phyloP scores from a whole-genome alignment of 345 rosid species.

The Brassica napus region DNA sequence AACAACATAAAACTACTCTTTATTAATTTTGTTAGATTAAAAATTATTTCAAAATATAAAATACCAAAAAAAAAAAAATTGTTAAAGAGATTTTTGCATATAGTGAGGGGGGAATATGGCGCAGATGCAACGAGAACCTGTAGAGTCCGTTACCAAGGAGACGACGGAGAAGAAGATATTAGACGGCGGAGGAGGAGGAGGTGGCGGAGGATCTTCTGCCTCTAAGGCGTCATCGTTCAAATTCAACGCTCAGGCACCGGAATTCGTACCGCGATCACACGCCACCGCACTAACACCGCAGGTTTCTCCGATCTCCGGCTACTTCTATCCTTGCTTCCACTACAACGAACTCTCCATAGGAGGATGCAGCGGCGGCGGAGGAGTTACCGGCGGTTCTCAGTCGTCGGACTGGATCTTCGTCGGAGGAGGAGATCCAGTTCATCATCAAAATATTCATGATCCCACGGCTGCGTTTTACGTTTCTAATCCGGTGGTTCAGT shows the following conservation, averaged over 20 bases:
- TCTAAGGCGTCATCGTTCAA: constrained; percentile 51
- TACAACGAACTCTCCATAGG: constrained; percentile 45
- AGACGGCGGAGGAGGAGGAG: constrained; percentile 26
- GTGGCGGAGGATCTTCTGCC: constrained; percentile 30
- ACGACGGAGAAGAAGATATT: constrained; percentile 24
- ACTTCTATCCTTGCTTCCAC: constrained; percentile 66
- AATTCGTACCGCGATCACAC: constrained; percentile 76
- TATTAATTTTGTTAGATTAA: constrained; percentile 19
- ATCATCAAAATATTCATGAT: constrained; percentile 32
- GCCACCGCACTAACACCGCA: constrained; percentile 43
- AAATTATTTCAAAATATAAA: background rate
- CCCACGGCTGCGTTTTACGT: constrained; percentile 45
- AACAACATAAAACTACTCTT: constrained; percentile 22
- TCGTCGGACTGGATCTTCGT: constrained; percentile 78
- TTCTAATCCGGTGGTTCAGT: constrained; percentile 49
- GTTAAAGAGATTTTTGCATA: constrained; percentile 15
- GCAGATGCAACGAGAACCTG: constrained; percentile 47
- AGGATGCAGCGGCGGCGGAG: constrained; percentile 25
- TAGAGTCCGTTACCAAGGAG: constrained; percentile 39
- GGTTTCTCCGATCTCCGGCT: constrained; percentile 52
- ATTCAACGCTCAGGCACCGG: constrained; percentile 92
- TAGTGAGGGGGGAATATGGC: constrained; percentile 48
- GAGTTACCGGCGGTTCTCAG: constrained; percentile 28
- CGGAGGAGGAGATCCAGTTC: constrained; percentile 65
- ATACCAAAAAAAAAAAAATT: background rate